Conservation (phyloP, 1,284 basidiomycete species). For the Hymenochaete sp. region DNA sequence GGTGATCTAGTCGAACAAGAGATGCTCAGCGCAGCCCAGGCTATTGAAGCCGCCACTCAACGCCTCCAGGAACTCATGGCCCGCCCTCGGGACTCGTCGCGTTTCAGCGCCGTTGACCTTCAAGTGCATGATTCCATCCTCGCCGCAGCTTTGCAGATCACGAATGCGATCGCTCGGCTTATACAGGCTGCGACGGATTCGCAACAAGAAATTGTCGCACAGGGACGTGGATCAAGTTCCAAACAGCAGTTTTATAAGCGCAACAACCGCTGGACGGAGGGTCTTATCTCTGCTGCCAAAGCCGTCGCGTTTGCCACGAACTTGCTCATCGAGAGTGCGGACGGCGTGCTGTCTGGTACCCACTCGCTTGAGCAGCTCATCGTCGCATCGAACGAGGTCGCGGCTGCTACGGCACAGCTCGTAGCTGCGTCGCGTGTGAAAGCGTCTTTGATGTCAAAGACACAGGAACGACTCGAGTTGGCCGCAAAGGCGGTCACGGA, state of each 20-base stretch:
- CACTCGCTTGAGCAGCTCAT: conserved; percentile 98
- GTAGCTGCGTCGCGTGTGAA: conserved; percentile 98
- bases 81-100: conserved; percentile 75
- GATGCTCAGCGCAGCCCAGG: conserved; percentile 88
- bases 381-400: conserved; percentile 97
- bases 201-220: conserved; percentile 95
- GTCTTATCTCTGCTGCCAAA: conserved; percentile 96
- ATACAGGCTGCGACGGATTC: conserved; percentile 96
- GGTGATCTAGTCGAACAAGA: conserved; percentile 96
- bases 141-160: conserved; percentile 88
- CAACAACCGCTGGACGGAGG: conserved; percentile 99
- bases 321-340: conserved; percentile 93
- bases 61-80: conserved; percentile 86
- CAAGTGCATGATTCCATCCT: conserved; percentile 99
- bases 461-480: conserved; percentile 91
- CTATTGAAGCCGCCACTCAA: conserved; percentile 90
- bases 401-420: conserved; percentile 93
- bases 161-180: conserved; percentile 87
- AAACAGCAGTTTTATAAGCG: conserved; percentile 98
- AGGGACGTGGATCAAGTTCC: conserved; percentile 87
- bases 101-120: conserved; percentile 85
- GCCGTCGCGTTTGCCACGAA: conserved; percentile 97
- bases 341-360: conserved; percentile 94
- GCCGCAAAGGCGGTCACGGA: conserved; percentile 98
- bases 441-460: conserved; percentile 97